A percentile compares a stretch with the other conserved stretches of the same genome.
Evolutionary conservation across 2,329 filamentous ascomycete species (phyloP).

Genomic region (Claviceps capensis): DNA sequence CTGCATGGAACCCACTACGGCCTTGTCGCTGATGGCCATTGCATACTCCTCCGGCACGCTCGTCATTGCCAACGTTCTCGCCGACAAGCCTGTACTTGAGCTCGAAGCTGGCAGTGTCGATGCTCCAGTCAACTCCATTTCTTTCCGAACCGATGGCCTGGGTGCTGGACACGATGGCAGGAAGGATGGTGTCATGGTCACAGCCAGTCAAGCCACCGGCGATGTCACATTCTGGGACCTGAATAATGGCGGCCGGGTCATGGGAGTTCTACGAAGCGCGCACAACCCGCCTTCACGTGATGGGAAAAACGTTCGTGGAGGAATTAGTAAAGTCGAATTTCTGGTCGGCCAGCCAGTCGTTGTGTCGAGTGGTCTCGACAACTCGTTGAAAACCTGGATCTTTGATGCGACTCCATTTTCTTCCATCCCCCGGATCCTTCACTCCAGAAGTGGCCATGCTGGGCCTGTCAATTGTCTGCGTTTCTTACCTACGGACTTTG

Average conservation of each 20-base stretch:
- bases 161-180: slow-evolving; percentile 81
- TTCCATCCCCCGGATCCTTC: slow-evolving; percentile 69
- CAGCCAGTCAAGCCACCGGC: slow-evolving; percentile 61
- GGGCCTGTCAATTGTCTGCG: slow-evolving; percentile 69
- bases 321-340: slow-evolving; percentile 81
- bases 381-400: slow-evolving; percentile 91
- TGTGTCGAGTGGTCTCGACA: slow-evolving; percentile 81
- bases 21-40: slow-evolving; percentile 73
- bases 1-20: slow-evolving; percentile 71
- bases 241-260: slow-evolving; percentile 74
- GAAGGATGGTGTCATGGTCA: slow-evolving; percentile 86
- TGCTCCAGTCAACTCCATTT: slow-evolving; percentile 63
- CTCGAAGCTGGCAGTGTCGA: slow-evolving; percentile 53
- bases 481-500: slow-evolving; percentile 79
- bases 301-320: slow-evolving; percentile 48
- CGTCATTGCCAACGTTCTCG: slow-evolving; percentile 67
- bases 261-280: slow-evolving; percentile 74
- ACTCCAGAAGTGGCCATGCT: slow-evolving; percentile 78
- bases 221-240: slow-evolving; percentile 96
- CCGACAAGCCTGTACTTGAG: slow-evolving; percentile 58
- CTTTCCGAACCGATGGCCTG: slow-evolving; percentile 78
- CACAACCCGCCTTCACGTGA: slow-evolving; percentile 60
- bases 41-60: slow-evolving; percentile 72
- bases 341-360: slow-evolving; percentile 79
- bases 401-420: slow-evolving; percentile 89